Base-by-base conservation (phyloP, 2,329 filamentous ascomycete genomes). In the Penicillium janthinellum region DNA sequence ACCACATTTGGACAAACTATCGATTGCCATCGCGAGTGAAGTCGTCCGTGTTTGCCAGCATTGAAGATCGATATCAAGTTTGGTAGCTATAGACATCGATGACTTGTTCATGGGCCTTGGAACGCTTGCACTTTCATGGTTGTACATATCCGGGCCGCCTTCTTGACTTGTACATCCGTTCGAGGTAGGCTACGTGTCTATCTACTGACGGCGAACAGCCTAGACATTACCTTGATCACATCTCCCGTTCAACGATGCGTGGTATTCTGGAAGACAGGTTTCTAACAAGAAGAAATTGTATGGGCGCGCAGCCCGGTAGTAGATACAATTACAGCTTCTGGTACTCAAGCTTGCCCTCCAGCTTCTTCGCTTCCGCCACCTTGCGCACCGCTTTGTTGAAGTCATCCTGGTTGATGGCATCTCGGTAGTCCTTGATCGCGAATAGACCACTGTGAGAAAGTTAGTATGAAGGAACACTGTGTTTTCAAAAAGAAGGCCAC, bases 331-430 rank as follows among this genome's bases (percentile, higher is more conserved):
- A 69, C 63, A 69, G 82, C 82, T 96, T 96, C 86, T 96, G 90
- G 81, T 97, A 98, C 78, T 98, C 94, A 52, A 98, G 84, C 83
- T 98, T 98, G 79, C 95, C 94, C 79, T 99, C 95, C 71, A 99
- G 81, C 81, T 99, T 99, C 91, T 99, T 99, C 63, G 91, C 85
- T 79, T 99, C 95, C 15, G 91, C 92, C 68, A 99, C 90, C 86
- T 99, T 99, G 68, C 95, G 89, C 56, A 99, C 95, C 4, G 95
- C 95, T 81, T 97, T 97, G 83, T 97, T 99, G 87, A 98, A 97
- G 75, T 99, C 95, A 72, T 99, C 95, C 77, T 99, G 95, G 80
- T 91, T 98, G 79, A 99, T 91, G 12, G 92, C 88, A 71, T 99
- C 95, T 63, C 96, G 85, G 77, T 98, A 96, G 74, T 96, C 95